Evolutionary conservation across 2,329 filamentous ascomycete genomes (phyloP).

Genomic region (Neodidymelliopsis sp.): DNA sequence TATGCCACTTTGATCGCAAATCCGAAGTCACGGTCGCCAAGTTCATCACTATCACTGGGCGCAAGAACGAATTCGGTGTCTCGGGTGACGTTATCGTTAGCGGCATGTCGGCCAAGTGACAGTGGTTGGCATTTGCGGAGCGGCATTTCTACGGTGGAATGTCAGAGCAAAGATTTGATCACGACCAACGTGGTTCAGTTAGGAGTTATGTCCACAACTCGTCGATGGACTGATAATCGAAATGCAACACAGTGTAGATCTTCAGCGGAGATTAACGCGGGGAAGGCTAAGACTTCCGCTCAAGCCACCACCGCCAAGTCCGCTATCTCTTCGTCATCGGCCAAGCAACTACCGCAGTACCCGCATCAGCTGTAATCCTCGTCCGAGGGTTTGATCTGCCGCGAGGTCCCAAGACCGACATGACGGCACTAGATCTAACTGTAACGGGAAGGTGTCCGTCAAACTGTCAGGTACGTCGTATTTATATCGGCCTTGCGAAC

Average conservation of each 20-base stretch:
- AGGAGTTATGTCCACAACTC: too few relatives aligned
- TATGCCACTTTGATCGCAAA: constrained; percentile 9
- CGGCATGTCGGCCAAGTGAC: constrained; percentile 18
- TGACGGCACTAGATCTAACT: constrained; percentile 12
- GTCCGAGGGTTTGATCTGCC: too few relatives aligned
- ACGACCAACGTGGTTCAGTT: too few relatives aligned
- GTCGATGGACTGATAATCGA: too few relatives aligned
- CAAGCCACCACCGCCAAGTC: constrained; percentile 24
- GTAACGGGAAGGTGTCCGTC: constrained; percentile 13
- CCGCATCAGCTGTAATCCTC: too few relatives aligned
- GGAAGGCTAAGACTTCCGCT: constrained; percentile 12
- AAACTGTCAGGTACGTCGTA: constrained; percentile 9
- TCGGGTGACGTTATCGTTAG: constrained; percentile 15
- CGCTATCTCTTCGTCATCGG: constrained; percentile 23
- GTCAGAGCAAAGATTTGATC: background rate
- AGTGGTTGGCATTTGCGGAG: constrained; percentile 9
- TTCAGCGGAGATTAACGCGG: constrained; percentile 1
- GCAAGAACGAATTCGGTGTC: background rate
- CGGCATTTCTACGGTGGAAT: background rate
- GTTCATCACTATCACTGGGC: constrained; percentile 17
- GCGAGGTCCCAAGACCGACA: constrained; percentile 9
- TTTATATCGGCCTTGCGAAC: constrained; percentile 6
- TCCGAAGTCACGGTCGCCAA: constrained; percentile 5
- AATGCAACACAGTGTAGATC: background rate
- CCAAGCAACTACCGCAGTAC: constrained; percentile 19